These are phyloP conservation scores for Xylaria digitata DNA, from an alignment of 2,329 filamentous ascomycete species.

Conservation along the genomic window DNA sequence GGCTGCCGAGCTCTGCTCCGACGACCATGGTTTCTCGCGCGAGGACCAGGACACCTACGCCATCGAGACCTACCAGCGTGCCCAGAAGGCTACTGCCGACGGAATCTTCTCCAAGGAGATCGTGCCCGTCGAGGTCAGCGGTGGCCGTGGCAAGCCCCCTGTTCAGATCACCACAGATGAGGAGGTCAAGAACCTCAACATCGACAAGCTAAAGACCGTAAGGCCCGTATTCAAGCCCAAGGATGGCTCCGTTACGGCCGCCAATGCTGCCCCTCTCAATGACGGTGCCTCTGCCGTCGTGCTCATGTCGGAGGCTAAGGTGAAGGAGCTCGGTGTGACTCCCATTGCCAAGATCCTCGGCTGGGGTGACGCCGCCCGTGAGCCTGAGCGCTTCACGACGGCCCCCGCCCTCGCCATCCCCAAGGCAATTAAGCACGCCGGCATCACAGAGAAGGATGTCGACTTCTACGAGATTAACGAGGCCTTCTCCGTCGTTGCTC, in stretches of 20 bases:
- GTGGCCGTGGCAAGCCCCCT: slow-evolving; percentile 88
- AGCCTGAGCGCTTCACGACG: slow-evolving; percentile 95
- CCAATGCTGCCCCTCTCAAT: slow-evolving; percentile 95
- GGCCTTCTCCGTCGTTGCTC: slow-evolving; percentile 95
- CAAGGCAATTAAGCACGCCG: slow-evolving; percentile 96
- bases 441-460: slow-evolving; percentile 78
- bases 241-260: slow-evolving; percentile 90
- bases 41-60: slow-evolving; percentile 95
- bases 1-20: slow-evolving; percentile 88
- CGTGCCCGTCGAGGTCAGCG: slow-evolving; percentile 85
- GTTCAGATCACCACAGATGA: slow-evolving; percentile 87
- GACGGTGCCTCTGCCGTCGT: slow-evolving; percentile 94
- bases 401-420: slow-evolving; percentile 93
- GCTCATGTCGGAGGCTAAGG: slow-evolving; percentile 91
- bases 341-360: slow-evolving; percentile 96
- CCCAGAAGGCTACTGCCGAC: slow-evolving; percentile 84
- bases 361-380: slow-evolving; percentile 93
- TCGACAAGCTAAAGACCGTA: slow-evolving; percentile 84
- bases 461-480: slow-evolving; percentile 99
- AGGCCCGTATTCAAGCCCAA: slow-evolving; percentile 84
- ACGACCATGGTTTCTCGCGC: slow-evolving; percentile 82
- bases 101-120: slow-evolving; percentile 90
- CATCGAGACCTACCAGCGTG: slow-evolving; percentile 80
- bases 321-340: slow-evolving; percentile 91
- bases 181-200: slow-evolving; percentile 93